Evolutionary conservation across 495 filamentous ascomycete species (phyloP), one percentile per base, ranked within the genome.

Genomic region (Neurospora tetraspora): DNA sequence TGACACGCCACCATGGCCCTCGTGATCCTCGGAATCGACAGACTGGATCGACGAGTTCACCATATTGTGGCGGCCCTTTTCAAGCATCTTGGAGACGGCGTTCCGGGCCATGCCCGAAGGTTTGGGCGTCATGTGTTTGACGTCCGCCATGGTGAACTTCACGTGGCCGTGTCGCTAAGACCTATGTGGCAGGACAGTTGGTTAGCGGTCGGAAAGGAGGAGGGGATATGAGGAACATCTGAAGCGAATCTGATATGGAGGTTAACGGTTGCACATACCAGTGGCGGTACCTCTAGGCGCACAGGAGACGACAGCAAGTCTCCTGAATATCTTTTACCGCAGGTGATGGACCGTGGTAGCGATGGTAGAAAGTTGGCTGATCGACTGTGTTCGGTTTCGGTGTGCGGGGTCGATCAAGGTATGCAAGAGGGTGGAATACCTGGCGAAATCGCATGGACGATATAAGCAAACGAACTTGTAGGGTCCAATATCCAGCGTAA

Each of bases 1-100:
- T 36, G 53, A 65, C 27, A 65, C 53, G n/a, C 71, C 70, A 36
- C 59, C 71, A 65, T 40, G 36, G 71, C 71, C 73, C 5, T 75
- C 73, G 2, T 69, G 18, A 18, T 75, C 72, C 38, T 74, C 71
- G 14, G 71, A 38, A 18, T 76, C 43, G 12, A 16, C 47, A 14
- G 53, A 65, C 53, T 31, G 31, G 53, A 65, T 65, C 27, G 53
- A 65, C 3, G 53, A 65, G 53, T 5, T 65, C 23, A 36, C 27
- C 53, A 65, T 34, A 2, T 31, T 65, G 14, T 65, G 53, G 23
- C 53, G 53, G 27, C 53, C 53, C 27, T 65, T 65, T 36, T 65
- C 53, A 16, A 65, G 53, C 53, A 65, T 65, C 27, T 65, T 31
- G 27, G 53, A 65, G 18, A 65, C 53, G 3, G 53, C 27, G 5